Evolutionary conservation across 2,329 filamentous ascomycete species (phyloP), one percentile per base, ranked within the genome.

Genomic region (Epicoccum nigrum): DNA sequence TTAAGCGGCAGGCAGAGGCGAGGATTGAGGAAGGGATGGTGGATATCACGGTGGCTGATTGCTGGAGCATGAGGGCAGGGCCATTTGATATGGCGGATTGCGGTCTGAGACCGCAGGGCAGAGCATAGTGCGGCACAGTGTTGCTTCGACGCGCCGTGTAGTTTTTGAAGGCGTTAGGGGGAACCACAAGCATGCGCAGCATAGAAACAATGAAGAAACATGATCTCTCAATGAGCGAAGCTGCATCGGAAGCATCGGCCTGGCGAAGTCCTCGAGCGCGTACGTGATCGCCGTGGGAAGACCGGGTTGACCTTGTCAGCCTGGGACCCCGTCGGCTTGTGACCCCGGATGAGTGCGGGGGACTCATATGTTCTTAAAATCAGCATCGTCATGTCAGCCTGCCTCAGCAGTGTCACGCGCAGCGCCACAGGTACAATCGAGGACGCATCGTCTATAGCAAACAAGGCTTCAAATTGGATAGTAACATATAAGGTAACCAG

Each of bases 381-480:
- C n/a, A n/a, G n/a, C n/a, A n/a, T n/a, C n/a, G 23, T 9, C 23
- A 7, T 9, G 9, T 25, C 23, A 9, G 23, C 23, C 3, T 1
- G 3, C 1, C 23, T 6, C 6, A 25, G 23, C 23, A 25, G 9
- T 2, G 9, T 25, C 23, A 25, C 23, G 23, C n/a, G 13, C 28
- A 30, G 12, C 28, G 13, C 28, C 8, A 11, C 28, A 30, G 4
- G 11, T 13, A 30, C 28, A 13, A 30, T n/a, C 4, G 12, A 13
- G 13, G 28, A 28, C 15, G 8, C 17, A 6, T 8, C 5, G 35
- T 57, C 45, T 63, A 60, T 63, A 63, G 43, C 51, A 63, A 69
- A 67, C 66, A 64, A 70, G 61, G 62, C 65, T 30, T 72, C 69
- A 69, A 71, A 72, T 71, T 72, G 66, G 63, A 59, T 68, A 68